Evolutionary conservation across 148 eudicot genomes (phyloP).

Genomic region (Linanthus parryae): DNA sequence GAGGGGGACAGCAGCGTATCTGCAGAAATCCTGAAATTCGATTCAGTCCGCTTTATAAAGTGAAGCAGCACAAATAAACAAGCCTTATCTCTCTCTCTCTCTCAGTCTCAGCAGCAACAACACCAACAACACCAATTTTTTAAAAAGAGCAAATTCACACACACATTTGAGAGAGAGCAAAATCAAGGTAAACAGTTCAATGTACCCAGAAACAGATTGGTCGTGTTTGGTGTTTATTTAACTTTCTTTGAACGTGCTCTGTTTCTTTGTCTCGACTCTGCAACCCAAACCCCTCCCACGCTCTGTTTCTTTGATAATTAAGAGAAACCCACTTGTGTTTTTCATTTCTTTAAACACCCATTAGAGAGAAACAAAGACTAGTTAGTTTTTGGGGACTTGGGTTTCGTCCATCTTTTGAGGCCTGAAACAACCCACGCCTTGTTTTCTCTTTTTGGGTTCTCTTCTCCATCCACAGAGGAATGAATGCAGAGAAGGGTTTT

Average conservation of each 20-base stretch:
- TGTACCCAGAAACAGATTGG: slow-evolving; percentile 28
- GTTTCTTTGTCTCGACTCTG: slow-evolving; percentile 24
- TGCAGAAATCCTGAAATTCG: slow-evolving; percentile 55
- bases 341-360: slow-evolving; percentile 1
- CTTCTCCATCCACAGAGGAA: neutral
- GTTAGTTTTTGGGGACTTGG: slow-evolving; percentile 31
- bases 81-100: too few relatives aligned
- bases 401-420: slow-evolving; percentile 43
- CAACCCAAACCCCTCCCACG: slow-evolving; percentile 17
- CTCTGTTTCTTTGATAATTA: neutral
- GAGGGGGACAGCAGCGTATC: slow-evolving; percentile 61
- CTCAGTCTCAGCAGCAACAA: too few relatives aligned
- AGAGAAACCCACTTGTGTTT: slow-evolving; percentile 18
- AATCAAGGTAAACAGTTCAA: slow-evolving; percentile 20
- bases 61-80: slow-evolving; percentile 17
- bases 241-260: slow-evolving; percentile 1
- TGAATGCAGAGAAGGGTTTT: neutral
- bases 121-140: too few relatives aligned
- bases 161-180: neutral
- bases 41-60: slow-evolving; percentile 46
- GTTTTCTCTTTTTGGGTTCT: slow-evolving; percentile 17
- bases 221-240: too few relatives aligned
- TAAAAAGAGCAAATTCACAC: slow-evolving; percentile 1
- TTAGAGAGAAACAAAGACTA: neutral
- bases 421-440: slow-evolving; percentile 37